Conservation (phyloP, 2,329 filamentous ascomycete genomes). For the Ilyonectria sp. region DNA sequence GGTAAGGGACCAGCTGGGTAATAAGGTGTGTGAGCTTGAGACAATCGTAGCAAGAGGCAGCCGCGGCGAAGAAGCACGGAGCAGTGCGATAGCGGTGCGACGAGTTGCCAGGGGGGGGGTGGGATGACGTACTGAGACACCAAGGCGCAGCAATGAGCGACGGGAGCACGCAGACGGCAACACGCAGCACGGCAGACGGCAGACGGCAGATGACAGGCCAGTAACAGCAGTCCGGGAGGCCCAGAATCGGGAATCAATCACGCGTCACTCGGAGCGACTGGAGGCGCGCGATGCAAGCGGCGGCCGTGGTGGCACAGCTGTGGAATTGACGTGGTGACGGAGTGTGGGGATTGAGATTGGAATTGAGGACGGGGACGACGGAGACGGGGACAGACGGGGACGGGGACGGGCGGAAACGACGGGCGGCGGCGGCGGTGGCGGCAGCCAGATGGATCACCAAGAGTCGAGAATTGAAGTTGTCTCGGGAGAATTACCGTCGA, state of each 20-base stretch:
- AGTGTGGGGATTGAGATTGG: not conserved
- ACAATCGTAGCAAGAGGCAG: slow-evolving; percentile 4
- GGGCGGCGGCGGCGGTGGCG: not conserved
- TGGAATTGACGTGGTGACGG: not conserved
- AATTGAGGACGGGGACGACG: not conserved
- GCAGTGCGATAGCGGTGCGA: not conserved
- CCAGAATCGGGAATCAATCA: not conserved
- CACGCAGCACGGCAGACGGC: too few species aligned
- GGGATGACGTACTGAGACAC: slow-evolving; percentile 8
- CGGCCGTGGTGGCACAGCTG: too few species aligned
- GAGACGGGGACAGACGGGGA: not conserved
- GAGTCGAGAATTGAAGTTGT: not conserved
- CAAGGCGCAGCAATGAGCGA: not conserved
- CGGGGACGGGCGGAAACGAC: not conserved
- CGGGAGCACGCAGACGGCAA: not conserved
- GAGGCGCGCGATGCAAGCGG: too few species aligned
- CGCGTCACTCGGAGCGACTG: not conserved
- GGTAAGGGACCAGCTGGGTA: slow-evolving; percentile 17
- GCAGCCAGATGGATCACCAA: slow-evolving; percentile 6
- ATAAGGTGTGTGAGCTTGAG: slow-evolving; percentile 27
- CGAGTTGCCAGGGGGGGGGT: not conserved
- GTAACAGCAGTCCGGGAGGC: not conserved
- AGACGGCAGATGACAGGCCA: not conserved
- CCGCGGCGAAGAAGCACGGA: not conserved
- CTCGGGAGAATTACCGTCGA: not conserved